Conservation (phyloP, 2,329 filamentous ascomycete genomes). For the Mycocentrospora acerina region DNA sequence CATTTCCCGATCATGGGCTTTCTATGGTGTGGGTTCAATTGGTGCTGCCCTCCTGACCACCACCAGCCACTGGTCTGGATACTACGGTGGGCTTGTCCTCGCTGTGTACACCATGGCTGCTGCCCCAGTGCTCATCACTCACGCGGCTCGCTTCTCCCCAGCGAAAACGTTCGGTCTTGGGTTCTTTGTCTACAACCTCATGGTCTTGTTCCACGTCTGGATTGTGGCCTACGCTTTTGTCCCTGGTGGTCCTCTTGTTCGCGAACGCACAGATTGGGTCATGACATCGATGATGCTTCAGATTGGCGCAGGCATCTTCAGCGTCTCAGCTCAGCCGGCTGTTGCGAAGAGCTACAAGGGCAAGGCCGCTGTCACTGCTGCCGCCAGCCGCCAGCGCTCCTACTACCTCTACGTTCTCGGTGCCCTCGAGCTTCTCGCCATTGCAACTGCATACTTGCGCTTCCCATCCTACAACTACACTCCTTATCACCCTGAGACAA, state of each 20-base stretch:
- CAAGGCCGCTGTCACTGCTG: slow-evolving; percentile 51
- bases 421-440: slow-evolving; percentile 76
- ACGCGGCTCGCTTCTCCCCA: slow-evolving; percentile 75
- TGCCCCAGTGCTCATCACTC: slow-evolving; percentile 71
- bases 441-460: slow-evolving; percentile 80
- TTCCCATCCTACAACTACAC: slow-evolving; percentile 92
- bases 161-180: slow-evolving; percentile 82
- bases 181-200: slow-evolving; percentile 87
- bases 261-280: slow-evolving; percentile 94
- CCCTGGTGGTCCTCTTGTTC: slow-evolving; percentile 85
- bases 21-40: slow-evolving; percentile 74
- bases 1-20: slow-evolving; percentile 74
- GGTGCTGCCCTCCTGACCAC: slow-evolving; percentile 78
- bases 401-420: slow-evolving; percentile 73
- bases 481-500: slow-evolving; percentile 84
- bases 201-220: slow-evolving; percentile 98
- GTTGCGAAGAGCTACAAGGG: slow-evolving; percentile 43
- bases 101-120: slow-evolving; percentile 81
- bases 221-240: slow-evolving; percentile 98
- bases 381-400: slow-evolving; percentile 57
- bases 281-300: slow-evolving; percentile 84
- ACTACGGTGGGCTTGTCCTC: slow-evolving; percentile 75
- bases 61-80: slow-evolving; percentile 83
- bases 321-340: slow-evolving; percentile 56
- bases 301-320: slow-evolving; percentile 83